Evolutionary conservation across 139 green algal genomes (phyloP).

Genomic region (Spirogloea muscicola): DNA sequence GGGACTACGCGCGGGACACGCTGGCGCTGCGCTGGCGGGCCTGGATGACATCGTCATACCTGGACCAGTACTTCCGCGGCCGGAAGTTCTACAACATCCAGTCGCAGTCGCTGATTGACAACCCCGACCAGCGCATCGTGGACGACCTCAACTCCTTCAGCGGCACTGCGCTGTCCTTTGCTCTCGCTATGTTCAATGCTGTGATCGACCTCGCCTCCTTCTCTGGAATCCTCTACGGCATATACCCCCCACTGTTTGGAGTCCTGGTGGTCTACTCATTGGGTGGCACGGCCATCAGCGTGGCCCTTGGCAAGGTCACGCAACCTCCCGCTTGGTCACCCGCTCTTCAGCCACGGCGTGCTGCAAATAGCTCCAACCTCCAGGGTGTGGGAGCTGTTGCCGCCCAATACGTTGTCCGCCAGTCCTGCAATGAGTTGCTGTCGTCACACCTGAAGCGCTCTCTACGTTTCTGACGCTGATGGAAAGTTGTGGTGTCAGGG

Average conservation of each 20-base stretch:
- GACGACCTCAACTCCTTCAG: conserved; percentile 73
- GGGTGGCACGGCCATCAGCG: conserved; percentile 77
- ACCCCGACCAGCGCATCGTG: conserved; percentile 58
- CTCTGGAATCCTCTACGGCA: conserved; percentile 91
- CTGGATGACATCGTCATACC: conserved; percentile 78
- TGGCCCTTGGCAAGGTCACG: conserved; percentile 63
- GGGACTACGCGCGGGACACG: conserved; percentile 72
- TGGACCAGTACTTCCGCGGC: conserved; percentile 78
- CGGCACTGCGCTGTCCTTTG: conserved; percentile 74
- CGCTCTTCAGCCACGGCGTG: too few species aligned
- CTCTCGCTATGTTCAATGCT: conserved; percentile 80
- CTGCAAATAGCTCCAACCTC: too few species aligned
- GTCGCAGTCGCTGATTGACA: conserved; percentile 54
- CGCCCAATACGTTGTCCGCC: too few species aligned
- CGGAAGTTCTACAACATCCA: conserved; percentile 89
- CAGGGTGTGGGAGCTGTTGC: too few species aligned
- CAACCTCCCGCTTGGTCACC: too few species aligned
- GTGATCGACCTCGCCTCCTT: conserved; percentile 90
- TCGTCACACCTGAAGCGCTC: too few species aligned
- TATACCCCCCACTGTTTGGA: conserved; percentile 95
- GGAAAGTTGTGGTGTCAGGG: conserved; percentile 14
- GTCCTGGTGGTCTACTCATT: conserved; percentile 86
- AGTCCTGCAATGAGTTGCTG: too few species aligned
- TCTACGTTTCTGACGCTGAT: too few species aligned
- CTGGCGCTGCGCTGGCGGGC: conserved; percentile 88